phyloP scores from a whole-genome alignment of 2,329 filamentous ascomycete species.

The Blastomyces percursus region DNA sequence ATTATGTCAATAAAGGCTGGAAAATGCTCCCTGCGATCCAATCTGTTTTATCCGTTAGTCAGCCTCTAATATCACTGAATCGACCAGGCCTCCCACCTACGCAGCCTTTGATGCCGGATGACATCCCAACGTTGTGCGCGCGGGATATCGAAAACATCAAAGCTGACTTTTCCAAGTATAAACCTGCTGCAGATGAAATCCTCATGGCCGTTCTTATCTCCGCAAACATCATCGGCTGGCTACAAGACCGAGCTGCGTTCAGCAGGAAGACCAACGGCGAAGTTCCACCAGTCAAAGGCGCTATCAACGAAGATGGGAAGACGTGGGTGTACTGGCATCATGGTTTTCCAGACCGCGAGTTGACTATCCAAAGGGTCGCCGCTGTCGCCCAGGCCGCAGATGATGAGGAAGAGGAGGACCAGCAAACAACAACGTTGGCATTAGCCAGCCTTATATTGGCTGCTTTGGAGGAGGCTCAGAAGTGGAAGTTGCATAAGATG shows the following conservation, averaged over 20 bases:
- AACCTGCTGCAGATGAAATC: not conserved
- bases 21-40: not conserved
- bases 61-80: not conserved
- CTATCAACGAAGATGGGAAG: not conserved
- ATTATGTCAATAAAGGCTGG: not conserved
- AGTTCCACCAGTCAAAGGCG: not conserved
- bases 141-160: not conserved
- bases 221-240: not conserved
- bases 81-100: not conserved
- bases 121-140: not conserved
- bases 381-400: not conserved
- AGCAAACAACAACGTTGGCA: not conserved
- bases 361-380: not conserved
- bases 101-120: not conserved
- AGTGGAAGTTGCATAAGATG: not conserved
- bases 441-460: not conserved
- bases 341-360: not conserved
- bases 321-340: not conserved
- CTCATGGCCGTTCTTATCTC: not conserved
- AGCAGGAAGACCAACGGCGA: not conserved
- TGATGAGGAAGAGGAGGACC: not conserved
- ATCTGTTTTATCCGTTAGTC: not conserved
- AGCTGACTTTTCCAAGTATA: not conserved
- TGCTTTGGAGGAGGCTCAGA: not conserved
- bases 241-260: not conserved